Conservation (phyloP, 129 eudicot species). For the Pittosporum tobira region DNA sequence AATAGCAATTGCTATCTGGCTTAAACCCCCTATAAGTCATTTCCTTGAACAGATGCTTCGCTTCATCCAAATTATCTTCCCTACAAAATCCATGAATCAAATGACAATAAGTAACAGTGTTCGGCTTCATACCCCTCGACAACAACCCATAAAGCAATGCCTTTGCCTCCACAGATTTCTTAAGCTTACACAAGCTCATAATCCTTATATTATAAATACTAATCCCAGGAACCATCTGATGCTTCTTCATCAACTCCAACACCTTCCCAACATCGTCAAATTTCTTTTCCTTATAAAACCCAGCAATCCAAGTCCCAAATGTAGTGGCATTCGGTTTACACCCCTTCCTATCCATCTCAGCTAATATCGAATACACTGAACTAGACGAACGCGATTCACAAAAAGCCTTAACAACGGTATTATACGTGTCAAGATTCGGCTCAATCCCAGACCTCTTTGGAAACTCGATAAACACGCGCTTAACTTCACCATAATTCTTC, state of each 20-base stretch:
- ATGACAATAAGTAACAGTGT: conserved; percentile 47
- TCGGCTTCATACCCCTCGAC: conserved; percentile 56
- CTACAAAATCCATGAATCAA: conserved; percentile 71
- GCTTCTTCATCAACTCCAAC: conserved; percentile 55
- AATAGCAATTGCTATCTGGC: conserved; percentile 63
- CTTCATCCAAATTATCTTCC: conserved; percentile 68
- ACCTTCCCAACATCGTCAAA: conserved; percentile 72
- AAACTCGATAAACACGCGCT: conserved; percentile 56
- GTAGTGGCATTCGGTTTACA: conserved; percentile 54
- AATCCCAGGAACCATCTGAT: conserved; percentile 30
- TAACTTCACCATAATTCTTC: conserved; percentile 40
- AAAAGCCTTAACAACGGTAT: conserved; percentile 62
- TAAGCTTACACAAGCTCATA: conserved; percentile 80
- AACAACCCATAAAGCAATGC: conserved; percentile 62
- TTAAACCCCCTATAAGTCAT: conserved; percentile 43
- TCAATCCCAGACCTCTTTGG: conserved; percentile 52
- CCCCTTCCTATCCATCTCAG: conserved; percentile 71
- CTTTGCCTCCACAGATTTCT: conserved; percentile 56
- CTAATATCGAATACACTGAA: conserved; percentile 52
- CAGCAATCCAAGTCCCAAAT: conserved; percentile 49
- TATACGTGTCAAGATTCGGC: conserved; percentile 62
- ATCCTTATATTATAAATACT: conserved; percentile 64
- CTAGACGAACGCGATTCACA: conserved; percentile 51
- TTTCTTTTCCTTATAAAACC: conserved; percentile 80
- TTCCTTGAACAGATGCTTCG: conserved; percentile 46